Percentiles rank a stretch among this genome's conserved stretches.
These are phyloP conservation scores for Xylaria sp. DNA, from an alignment of 2,329 filamentous ascomycete genomes.

Conservation along the genomic window DNA sequence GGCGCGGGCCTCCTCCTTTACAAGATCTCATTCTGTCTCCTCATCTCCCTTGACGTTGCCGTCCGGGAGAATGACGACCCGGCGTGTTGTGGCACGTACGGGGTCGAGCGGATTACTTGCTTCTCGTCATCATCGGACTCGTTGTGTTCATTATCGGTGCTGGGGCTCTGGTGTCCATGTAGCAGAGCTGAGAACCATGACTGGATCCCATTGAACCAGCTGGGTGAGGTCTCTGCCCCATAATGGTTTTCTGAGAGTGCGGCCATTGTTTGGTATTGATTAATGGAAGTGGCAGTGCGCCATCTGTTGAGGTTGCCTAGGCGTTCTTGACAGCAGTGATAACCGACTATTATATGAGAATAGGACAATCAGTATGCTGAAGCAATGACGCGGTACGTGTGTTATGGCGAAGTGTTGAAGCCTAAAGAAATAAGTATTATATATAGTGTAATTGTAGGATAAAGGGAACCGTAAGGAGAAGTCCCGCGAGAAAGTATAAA, in stretches of 20 bases:
- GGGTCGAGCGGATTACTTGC: neutral
- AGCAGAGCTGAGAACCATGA: constrained; percentile 14
- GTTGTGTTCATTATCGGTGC: neutral
- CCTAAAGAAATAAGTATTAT: neutral
- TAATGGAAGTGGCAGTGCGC: neutral
- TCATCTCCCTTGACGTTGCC: constrained; percentile 48
- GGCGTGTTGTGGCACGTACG: constrained; percentile 49
- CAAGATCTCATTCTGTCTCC: constrained; percentile 44
- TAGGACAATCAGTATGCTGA: neutral
- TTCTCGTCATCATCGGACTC: neutral
- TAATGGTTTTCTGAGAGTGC: neutral
- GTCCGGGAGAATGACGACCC: constrained; percentile 50
- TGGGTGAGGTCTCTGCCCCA: constrained; percentile 1
- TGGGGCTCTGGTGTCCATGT: neutral
- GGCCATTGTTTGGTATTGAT: constrained; percentile 1
- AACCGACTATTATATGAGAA: neutral
- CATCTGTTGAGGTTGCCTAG: neutral
- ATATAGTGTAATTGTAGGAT: neutral
- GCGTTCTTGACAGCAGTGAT: neutral
- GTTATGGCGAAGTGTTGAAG: neutral
- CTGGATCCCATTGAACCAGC: constrained; percentile 17
- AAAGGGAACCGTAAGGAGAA: neutral
- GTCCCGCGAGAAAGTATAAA: neutral
- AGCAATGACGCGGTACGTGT: neutral
- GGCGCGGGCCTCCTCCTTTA: neutral